Conservation (phyloP, 257 asterid genomes). For the Fraxinus quadrangulata region DNA sequence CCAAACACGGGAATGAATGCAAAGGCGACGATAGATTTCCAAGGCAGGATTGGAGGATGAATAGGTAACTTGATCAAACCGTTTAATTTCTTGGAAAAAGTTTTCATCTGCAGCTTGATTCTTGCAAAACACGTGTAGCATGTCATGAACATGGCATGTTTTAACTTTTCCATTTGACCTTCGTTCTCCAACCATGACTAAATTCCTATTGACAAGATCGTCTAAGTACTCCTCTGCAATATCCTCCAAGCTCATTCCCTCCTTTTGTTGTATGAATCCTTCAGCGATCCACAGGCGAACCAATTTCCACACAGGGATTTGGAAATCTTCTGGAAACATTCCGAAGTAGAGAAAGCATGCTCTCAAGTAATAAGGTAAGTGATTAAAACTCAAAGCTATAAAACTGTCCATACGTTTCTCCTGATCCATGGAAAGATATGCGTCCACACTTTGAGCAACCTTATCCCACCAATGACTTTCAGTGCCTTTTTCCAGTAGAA, state of each 20-base stretch:
- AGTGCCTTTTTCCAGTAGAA: neutral
- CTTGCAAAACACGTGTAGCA: conserved; percentile 22
- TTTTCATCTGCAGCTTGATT: conserved; percentile 15
- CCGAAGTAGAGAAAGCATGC: conserved; percentile 37
- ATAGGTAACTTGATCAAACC: neutral
- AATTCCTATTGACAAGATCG: conserved; percentile 22
- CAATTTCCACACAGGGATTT: conserved; percentile 31
- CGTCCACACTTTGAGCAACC: neutral
- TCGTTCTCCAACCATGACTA: conserved; percentile 12
- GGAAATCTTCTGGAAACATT: conserved; percentile 28
- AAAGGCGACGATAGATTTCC: conserved; percentile 22
- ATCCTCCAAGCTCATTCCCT: conserved; percentile 7
- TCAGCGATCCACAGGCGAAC: conserved; percentile 35
- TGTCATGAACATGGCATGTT: conserved; percentile 23
- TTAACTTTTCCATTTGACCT: conserved; percentile 24
- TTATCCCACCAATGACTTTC: neutral
- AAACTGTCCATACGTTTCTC: conserved; percentile 13
- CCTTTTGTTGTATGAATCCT: conserved; percentile 23
- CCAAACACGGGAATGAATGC: conserved; percentile 21
- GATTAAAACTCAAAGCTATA: conserved; percentile 26
- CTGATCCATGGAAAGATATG: neutral
- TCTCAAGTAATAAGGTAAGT: conserved; percentile 30
- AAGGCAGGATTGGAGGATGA: neutral
- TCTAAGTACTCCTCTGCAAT: conserved; percentile 17
- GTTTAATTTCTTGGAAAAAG: conserved; percentile 23